Percentiles rank a stretch among this genome's conserved stretches.
These are phyloP conservation scores for Lentinus tigrinus DNA, from an alignment of 768 basidiomycete species.

Conservation along the genomic window DNA sequence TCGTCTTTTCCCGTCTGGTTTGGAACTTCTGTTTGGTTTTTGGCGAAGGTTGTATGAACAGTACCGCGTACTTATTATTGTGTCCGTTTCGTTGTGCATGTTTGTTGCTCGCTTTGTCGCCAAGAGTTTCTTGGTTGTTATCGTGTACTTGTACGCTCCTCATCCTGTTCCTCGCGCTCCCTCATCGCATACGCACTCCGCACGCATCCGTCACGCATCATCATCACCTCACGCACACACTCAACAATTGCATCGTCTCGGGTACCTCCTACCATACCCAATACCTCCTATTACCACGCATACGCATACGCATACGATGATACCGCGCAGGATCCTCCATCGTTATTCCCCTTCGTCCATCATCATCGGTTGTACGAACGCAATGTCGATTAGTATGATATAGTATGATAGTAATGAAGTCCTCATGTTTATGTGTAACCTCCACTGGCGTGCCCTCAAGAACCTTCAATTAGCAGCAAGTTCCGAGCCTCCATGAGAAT, in stretches of 20 bases:
- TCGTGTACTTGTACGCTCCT: constrained; percentile 14
- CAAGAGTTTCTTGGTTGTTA: constrained; percentile 13
- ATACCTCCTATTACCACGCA: not conserved
- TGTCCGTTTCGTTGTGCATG: constrained; percentile 18
- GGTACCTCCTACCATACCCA: not conserved
- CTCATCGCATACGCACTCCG: constrained; percentile 3
- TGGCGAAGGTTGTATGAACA: constrained; percentile 12
- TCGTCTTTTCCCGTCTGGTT: not conserved
- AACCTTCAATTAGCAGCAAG: no score
- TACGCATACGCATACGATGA: constrained; percentile 10
- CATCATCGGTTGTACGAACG: not conserved
- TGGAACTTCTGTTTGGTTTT: not conserved
- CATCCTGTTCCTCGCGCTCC: constrained; percentile 3
- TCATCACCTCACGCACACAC: not conserved
- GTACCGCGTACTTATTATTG: constrained; percentile 12
- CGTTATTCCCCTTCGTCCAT: not conserved
- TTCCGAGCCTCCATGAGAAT: no score
- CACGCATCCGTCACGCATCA: not conserved
- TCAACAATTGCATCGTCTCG: not conserved
- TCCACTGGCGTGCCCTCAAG: not conserved
- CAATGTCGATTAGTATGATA: not conserved
- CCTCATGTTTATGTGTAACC: not conserved
- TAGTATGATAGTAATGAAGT: constrained; percentile 2
- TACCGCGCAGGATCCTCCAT: constrained; percentile 7
- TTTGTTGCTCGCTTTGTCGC: constrained; percentile 9